Conservation (phyloP, 106 monocot genomes). For the Alisma plantagoaquatica region DNA sequence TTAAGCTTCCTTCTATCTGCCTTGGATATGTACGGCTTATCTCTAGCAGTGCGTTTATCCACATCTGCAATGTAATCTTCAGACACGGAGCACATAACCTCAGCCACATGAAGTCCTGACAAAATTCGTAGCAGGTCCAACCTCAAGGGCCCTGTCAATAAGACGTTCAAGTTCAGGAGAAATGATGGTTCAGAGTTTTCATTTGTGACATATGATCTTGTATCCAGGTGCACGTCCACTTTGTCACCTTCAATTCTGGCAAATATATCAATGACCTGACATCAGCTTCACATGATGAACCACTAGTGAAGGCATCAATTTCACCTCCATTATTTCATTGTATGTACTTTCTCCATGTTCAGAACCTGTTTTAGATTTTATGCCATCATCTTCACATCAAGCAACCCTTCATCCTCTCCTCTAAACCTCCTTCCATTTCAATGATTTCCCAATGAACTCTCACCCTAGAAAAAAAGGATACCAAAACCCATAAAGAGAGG, state of each 20-base stretch:
- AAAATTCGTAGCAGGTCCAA: conserved; percentile 56
- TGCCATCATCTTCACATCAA: too few species aligned
- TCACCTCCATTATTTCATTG: too few species aligned
- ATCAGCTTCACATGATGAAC: too few species aligned
- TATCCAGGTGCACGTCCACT: conserved; percentile 3
- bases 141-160: conserved; percentile 73
- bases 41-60: conserved; percentile 36
- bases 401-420: conserved; percentile 68
- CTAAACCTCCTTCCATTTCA: conserved; percentile 92
- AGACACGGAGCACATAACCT: neutral
- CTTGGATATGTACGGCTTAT: conserved; percentile 81
- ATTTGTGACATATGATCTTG: conserved; percentile 7
- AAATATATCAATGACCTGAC: too few species aligned
- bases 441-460: conserved; percentile 92
- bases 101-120: conserved; percentile 6
- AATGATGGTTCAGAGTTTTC: conserved; percentile 24
- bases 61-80: too few species aligned
- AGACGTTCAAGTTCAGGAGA: conserved; percentile 76
- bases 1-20: conserved; percentile 80
- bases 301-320: too few species aligned
- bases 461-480: conserved; percentile 89
- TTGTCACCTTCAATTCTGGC: conserved; percentile 5
- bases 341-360: too few species aligned
- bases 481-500: conserved; percentile 98
- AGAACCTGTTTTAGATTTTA: too few species aligned